A percentile compares a stretch with the other conserved stretches of the same genome.
Evolutionary conservation across 306 rosid genomes (phyloP).

Genomic region (Crotalaria pallida): DNA sequence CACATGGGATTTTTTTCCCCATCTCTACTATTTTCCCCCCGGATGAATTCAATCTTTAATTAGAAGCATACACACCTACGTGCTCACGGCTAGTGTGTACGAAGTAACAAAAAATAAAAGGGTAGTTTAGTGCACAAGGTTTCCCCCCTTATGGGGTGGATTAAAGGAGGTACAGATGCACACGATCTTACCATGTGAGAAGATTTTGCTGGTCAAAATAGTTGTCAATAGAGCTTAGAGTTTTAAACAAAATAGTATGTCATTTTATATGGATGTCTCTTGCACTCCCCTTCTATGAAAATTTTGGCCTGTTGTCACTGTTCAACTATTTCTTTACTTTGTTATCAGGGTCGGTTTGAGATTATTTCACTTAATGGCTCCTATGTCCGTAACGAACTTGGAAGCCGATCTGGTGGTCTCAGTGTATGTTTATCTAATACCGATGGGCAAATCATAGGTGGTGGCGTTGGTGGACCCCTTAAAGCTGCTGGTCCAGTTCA

Average conservation of each 20-base stretch:
- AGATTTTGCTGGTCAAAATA: neutral
- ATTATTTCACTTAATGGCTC: conserved; percentile 91
- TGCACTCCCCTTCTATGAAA: conserved; percentile 4
- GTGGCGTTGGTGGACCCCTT: conserved; percentile 94
- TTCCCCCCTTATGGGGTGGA: neutral
- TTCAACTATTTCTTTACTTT: conserved; percentile 23
- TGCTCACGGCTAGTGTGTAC: neutral
- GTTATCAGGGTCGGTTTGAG: conserved; percentile 82
- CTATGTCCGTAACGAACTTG: conserved; percentile 71
- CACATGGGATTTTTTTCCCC: neutral
- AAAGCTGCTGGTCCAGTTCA: conserved; percentile 95
- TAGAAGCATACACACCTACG: neutral
- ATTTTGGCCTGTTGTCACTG: neutral
- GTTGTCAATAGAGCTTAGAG: neutral
- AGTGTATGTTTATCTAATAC: conserved; percentile 79
- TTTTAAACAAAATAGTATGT: neutral
- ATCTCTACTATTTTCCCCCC: neutral
- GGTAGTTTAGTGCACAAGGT: neutral
- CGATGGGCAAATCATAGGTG: conserved; percentile 93
- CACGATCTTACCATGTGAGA: neutral
- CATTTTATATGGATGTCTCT: neutral
- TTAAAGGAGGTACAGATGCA: neutral
- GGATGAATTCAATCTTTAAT: neutral
- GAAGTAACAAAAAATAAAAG: neutral
- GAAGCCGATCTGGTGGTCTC: conserved; percentile 77